These are phyloP conservation scores for Diutina catenulata DNA, from an alignment of 1,139 yeast species.

Conservation along the genomic window DNA sequence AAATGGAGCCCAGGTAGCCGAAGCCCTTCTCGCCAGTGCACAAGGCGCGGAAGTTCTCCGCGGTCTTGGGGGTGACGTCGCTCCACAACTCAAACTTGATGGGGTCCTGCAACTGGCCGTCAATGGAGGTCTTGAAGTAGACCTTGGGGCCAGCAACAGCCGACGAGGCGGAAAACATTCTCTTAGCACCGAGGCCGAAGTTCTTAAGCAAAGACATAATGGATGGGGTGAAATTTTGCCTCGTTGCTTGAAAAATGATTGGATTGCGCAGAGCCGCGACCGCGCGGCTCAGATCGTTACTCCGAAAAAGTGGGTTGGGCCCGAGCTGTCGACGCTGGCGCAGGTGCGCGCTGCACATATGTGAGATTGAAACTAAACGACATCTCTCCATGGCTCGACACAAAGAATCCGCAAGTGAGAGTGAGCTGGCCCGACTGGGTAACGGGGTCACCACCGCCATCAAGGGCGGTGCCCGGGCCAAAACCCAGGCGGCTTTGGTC, in stretches of 20 bases:
- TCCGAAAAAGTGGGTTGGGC: no score
- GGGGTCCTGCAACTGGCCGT: conserved; percentile 8
- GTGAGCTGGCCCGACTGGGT: conserved; percentile 1
- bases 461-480: conserved; percentile 4
- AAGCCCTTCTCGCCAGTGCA: conserved; percentile 11
- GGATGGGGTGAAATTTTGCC: no score
- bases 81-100: conserved; percentile 11
- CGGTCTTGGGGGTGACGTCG: conserved; percentile 10
- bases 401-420: conserved; percentile 3
- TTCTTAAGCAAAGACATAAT: background rate
- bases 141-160: conserved; percentile 1
- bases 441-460: background rate
- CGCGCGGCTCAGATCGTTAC: no score
- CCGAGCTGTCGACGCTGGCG: no score
- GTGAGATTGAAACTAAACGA: no score
- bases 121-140: conserved; percentile 5
- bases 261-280: no score
- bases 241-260: no score
- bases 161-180: conserved; percentile 1
- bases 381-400: conserved; percentile 5
- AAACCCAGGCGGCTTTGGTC: conserved; percentile 2
- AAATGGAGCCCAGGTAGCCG: conserved; percentile 11
- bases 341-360: no score
- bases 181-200: background rate
- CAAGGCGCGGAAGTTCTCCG: conserved; percentile 11